Percentiles rank a stretch among this genome's conserved stretches.
These are phyloP conservation scores for Fusarium luffae DNA, from an alignment of 2,329 filamentous ascomycete genomes.

Conservation along the genomic window DNA sequence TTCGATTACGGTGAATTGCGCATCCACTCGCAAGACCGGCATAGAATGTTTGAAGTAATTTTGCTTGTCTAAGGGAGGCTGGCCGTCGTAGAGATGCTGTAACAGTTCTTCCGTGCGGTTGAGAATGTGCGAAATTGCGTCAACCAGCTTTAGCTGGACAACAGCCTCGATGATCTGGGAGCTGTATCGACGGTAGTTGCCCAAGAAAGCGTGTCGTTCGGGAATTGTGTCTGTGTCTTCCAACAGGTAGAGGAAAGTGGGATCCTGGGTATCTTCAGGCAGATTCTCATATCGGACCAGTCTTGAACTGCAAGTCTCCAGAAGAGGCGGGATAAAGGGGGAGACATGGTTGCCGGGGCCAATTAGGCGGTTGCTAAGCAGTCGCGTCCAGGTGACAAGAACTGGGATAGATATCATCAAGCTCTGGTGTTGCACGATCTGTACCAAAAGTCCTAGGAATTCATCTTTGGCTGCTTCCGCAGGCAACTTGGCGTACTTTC, in stretches of 20 bases:
- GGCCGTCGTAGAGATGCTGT: slow-evolving; percentile 78
- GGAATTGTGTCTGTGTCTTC: slow-evolving; percentile 96
- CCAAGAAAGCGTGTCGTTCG: slow-evolving; percentile 92
- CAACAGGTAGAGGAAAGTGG: slow-evolving; percentile 82
- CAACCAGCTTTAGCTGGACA: slow-evolving; percentile 81
- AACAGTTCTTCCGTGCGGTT: slow-evolving; percentile 79
- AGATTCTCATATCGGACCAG: slow-evolving; percentile 89
- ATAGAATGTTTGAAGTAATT: slow-evolving; percentile 76
- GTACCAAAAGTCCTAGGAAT: slow-evolving; percentile 82
- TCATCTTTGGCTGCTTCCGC: slow-evolving; percentile 72
- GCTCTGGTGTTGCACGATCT: slow-evolving; percentile 85
- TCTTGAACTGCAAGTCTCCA: slow-evolving; percentile 85
- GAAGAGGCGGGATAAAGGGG: slow-evolving; percentile 75
- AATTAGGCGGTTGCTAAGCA: slow-evolving; percentile 78
- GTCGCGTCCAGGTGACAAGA: slow-evolving; percentile 87
- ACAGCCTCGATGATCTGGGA: slow-evolving; percentile 88
- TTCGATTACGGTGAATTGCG: slow-evolving; percentile 89
- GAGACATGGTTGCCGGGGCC: slow-evolving; percentile 70
- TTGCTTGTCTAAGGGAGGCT: slow-evolving; percentile 71
- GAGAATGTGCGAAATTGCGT: slow-evolving; percentile 91
- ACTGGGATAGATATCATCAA: slow-evolving; percentile 93
- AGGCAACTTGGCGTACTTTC: slow-evolving; percentile 76
- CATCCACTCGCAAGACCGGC: slow-evolving; percentile 83
- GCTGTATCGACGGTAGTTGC: slow-evolving; percentile 94
- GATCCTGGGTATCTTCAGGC: slow-evolving; percentile 82